Evolutionary conservation across 2,329 filamentous ascomycete genomes (phyloP).

Genomic region (Fusarium mexicanum): DNA sequence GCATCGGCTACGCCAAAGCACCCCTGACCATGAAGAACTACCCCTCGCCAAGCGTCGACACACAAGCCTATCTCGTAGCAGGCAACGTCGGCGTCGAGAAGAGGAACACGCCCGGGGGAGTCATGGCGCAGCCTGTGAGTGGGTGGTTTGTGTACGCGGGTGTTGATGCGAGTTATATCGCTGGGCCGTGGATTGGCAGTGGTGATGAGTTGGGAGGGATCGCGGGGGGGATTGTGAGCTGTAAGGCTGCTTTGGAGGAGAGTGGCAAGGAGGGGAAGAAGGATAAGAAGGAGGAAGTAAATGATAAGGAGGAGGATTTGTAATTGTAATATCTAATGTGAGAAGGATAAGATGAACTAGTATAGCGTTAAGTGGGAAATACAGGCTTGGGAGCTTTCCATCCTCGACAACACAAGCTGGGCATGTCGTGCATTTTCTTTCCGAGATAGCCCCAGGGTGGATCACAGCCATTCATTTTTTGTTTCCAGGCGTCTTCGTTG

Average conservation of each 20-base stretch:
- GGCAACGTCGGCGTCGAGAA: conserved; percentile 51
- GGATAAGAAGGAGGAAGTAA: neutral
- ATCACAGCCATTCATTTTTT: conserved; percentile 14
- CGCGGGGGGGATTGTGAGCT: conserved; percentile 2
- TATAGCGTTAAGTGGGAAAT: neutral
- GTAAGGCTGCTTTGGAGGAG: neutral
- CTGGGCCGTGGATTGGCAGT: conserved; percentile 32
- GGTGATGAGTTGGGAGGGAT: conserved; percentile 34
- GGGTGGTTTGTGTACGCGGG: conserved; percentile 55
- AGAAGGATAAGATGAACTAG: neutral
- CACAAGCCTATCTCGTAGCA: conserved; percentile 50
- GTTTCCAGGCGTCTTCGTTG: conserved; percentile 14
- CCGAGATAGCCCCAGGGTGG: conserved; percentile 28
- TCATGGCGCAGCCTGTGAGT: conserved; percentile 49
- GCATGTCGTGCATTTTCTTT: conserved; percentile 9
- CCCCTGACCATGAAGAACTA: conserved; percentile 52
- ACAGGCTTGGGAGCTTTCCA: neutral
- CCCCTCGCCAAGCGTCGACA: conserved; percentile 38
- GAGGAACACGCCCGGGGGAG: conserved; percentile 28
- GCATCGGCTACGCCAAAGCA: conserved; percentile 53
- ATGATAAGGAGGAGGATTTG: neutral
- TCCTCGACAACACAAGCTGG: conserved; percentile 30
- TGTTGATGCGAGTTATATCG: conserved; percentile 40
- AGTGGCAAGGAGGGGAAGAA: neutral
- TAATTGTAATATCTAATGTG: neutral